Evolutionary conservation across 208 protist genomes (phyloP).

Genomic region (Trypanosoma mega): DNA sequence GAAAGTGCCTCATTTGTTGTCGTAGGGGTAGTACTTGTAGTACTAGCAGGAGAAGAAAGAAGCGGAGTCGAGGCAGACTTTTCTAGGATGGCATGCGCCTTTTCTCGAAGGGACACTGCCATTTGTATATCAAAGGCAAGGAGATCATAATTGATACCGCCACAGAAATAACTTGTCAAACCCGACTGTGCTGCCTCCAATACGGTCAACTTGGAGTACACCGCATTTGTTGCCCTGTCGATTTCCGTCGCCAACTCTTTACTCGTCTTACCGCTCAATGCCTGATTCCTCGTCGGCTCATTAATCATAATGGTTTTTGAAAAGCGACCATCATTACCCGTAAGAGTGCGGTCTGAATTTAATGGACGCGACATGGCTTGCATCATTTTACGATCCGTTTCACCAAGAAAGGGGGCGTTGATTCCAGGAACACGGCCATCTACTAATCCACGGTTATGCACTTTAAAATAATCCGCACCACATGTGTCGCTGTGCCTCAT

Average conservation of each 20-base stretch:
- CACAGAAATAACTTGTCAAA: conserved; percentile 83
- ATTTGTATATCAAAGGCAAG: conserved; percentile 73
- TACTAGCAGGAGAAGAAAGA: conserved; percentile 15
- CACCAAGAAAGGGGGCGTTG: conserved; percentile 81
- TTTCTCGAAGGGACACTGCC: conserved; percentile 43
- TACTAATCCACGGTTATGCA: conserved; percentile 62
- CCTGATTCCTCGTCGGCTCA: conserved; percentile 73
- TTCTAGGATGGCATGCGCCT: conserved; percentile 26
- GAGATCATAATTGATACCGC: conserved; percentile 66
- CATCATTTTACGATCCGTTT: conserved; percentile 90
- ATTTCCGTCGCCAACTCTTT: conserved; percentile 64
- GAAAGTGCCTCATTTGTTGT: background rate
- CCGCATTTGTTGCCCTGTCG: conserved; percentile 80
- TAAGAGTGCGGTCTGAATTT: conserved; percentile 74
- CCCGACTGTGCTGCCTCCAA: conserved; percentile 89
- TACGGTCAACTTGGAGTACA: conserved; percentile 86
- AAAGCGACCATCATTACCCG: conserved; percentile 83
- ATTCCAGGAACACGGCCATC: conserved; percentile 79
- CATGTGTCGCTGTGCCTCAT: conserved; percentile 78
- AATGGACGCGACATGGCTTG: conserved; percentile 85
- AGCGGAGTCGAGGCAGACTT: conserved; percentile 7
- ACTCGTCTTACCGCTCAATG: conserved; percentile 61
- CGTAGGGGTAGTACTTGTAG: background rate
- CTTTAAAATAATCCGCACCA: conserved; percentile 55
- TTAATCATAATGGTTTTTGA: conserved; percentile 90